Percentiles rank a stretch among this genome's conserved stretches.
Evolutionary conservation across 2,329 filamentous ascomycete species (phyloP).

Genomic region (Xylariomycetidae sp.): DNA sequence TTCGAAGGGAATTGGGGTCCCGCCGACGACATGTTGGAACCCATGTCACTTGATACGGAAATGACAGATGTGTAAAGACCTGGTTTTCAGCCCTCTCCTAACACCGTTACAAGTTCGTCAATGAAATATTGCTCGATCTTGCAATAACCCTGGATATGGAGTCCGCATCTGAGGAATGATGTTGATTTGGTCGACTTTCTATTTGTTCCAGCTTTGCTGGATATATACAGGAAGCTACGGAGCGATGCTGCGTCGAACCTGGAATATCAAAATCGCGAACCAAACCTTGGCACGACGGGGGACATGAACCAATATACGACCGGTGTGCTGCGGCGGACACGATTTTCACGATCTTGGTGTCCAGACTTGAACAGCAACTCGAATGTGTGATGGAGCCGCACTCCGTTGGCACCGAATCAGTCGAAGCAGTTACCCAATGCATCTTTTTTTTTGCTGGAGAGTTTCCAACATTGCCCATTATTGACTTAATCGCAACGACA

Average conservation of each 20-base stretch:
- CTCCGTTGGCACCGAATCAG: no score
- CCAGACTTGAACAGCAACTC: no score
- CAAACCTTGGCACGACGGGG: no score
- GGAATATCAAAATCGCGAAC: slow-evolving; percentile 11
- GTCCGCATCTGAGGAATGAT: slow-evolving; percentile 17
- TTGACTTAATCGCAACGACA: no score
- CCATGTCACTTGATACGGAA: slow-evolving; percentile 44
- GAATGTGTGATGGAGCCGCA: no score
- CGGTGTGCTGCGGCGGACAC: no score
- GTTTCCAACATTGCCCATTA: no score
- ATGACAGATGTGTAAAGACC: slow-evolving; percentile 52
- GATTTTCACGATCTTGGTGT: no score
- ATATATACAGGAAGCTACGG: slow-evolving; percentile 17
- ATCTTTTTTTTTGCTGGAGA: no score
- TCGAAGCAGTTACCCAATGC: no score
- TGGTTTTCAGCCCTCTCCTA: slow-evolving; percentile 9
- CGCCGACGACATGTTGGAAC: slow-evolving; percentile 43
- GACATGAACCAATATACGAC: no score
- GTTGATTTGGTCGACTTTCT: slow-evolving; percentile 20
- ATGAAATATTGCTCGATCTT: slow-evolving; percentile 26
- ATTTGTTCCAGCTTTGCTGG: slow-evolving; percentile 25
- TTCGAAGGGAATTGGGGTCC: slow-evolving; percentile 97
- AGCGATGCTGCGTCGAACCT: slow-evolving; percentile 8
- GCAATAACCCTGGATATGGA: slow-evolving; percentile 23
- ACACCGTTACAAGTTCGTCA: slow-evolving; percentile 14